Base-by-base conservation (phyloP, 2,329 filamentous ascomycete species). In the Scytalidium sp. region DNA sequence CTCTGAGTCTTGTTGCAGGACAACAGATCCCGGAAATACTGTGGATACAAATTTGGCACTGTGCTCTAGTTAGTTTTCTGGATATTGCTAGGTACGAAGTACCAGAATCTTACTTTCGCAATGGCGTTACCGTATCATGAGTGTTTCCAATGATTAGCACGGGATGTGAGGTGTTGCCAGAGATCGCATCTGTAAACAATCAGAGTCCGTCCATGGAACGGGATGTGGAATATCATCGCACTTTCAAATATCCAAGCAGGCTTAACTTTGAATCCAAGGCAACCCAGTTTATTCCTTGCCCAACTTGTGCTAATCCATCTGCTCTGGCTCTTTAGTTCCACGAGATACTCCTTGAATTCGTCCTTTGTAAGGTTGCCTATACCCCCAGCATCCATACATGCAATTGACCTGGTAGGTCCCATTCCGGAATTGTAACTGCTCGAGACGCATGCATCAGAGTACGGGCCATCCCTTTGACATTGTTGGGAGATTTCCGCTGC, bases 61-160 rank as follows among this genome's bases (percentile, higher is more conserved):
- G 25, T 20, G n/a, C 13, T 29, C 13, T 15, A n/a, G 21, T 48
- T 20, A 48, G 39, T 40, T 17, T 6, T 15, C 19, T 39, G n/a
- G 19, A 23, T 19, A 17, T 22, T 23, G 10, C 8, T 22, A 41
- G 25, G 9, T 13, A 13, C 7, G 22, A 19, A 41, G 19, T 5
- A 27, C 13, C 3, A 22, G 22, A 32, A 15, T 21, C 47, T 40
- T 50, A 50, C 50, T 59, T 65, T 43, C 58, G 47, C 17, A 67
- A 52, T 1, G 66, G 65, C 17, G 64, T 54, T 7, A 66, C 56
- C 36, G 65, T 63, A 49, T 68, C 66, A 17, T 59, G 57, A n/a
- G 60, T 61, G 41, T 67, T 68, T 11, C 62, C 64, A 27, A 68
- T 55, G 23, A 61, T 63, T 7, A 68, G 60, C 19, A 67, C 62